These are phyloP conservation scores for Aspergillus novoparasiticus DNA, from an alignment of 2,329 filamentous ascomycete genomes.

Conservation along the genomic window DNA sequence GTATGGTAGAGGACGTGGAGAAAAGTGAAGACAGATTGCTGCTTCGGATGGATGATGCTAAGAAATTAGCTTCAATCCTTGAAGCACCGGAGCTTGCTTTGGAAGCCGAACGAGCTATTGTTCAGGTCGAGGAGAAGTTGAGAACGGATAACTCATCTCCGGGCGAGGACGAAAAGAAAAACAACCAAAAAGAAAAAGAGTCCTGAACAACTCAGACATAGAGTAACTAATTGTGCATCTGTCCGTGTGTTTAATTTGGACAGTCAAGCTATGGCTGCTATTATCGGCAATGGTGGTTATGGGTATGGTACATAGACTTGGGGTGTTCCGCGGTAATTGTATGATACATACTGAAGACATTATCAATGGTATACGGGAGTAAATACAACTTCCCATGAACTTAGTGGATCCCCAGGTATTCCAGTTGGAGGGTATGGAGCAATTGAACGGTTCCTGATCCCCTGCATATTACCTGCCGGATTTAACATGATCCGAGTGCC, in stretches of 20 bases:
- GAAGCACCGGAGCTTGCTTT: constrained; percentile 70
- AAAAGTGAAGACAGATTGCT: constrained; percentile 51
- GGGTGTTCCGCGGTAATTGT: neutral
- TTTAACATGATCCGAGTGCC: constrained; percentile 27
- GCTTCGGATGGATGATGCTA: constrained; percentile 52
- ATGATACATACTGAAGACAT: neutral
- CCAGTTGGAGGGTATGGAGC: neutral
- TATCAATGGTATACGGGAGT: neutral
- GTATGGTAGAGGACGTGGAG: constrained; percentile 37
- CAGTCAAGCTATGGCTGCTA: neutral
- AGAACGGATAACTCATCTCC: constrained; percentile 23
- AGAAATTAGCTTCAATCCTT: constrained; percentile 62
- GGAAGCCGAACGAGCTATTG: constrained; percentile 74
- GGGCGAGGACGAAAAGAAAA: constrained; percentile 19
- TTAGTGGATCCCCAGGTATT: neutral
- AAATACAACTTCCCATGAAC: neutral
- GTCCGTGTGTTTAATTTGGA: neutral
- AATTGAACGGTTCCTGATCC: neutral
- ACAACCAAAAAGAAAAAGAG: constrained; percentile 25
- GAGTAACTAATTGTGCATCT: neutral
- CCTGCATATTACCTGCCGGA: constrained; percentile 29
- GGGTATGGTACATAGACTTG: neutral
- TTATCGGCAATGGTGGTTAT: neutral
- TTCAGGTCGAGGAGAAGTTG: constrained; percentile 62
- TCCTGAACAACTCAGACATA: constrained; percentile 13